Evolutionary conservation across 2,329 filamentous ascomycete species (phyloP).

Genomic region (Aspergillus cejpii): DNA sequence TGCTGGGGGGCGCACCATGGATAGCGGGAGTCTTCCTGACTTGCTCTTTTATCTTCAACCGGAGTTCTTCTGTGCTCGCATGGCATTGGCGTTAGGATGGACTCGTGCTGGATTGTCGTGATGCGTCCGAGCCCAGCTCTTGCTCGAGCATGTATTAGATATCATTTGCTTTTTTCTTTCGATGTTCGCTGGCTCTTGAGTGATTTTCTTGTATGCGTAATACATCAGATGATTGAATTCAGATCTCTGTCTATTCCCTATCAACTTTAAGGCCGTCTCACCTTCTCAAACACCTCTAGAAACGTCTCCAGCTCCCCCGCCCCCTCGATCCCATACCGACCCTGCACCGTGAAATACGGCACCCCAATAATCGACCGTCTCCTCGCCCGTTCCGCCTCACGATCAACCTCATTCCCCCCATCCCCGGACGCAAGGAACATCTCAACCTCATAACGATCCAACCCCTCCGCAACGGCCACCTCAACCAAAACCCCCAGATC

Average conservation of each 20-base stretch:
- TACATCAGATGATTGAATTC: too few species aligned
- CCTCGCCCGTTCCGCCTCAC: slow-evolving; percentile 49
- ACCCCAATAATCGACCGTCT: slow-evolving; percentile 58
- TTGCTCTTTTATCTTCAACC: background rate
- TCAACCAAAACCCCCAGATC: slow-evolving; percentile 47
- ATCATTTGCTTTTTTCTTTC: too few species aligned
- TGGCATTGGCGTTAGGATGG: slow-evolving; percentile 13
- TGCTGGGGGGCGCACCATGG: background rate
- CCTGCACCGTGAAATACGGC: slow-evolving; percentile 69
- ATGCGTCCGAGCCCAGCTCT: background rate
- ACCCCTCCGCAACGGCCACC: slow-evolving; percentile 50
- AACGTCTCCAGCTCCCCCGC: slow-evolving; percentile 66
- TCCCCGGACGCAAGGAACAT: slow-evolving; percentile 48
- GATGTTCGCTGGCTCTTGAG: too few species aligned
- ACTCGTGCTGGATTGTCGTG: background rate
- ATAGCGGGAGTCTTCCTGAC: background rate
- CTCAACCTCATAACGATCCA: slow-evolving; percentile 49
- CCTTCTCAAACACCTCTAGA: slow-evolving; percentile 56
- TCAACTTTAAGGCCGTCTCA: too few species aligned
- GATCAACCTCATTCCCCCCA: slow-evolving; percentile 51
- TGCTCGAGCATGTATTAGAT: too few species aligned
- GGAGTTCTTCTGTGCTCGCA: slow-evolving; percentile 12
- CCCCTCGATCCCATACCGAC: slow-evolving; percentile 59
- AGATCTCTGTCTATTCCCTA: too few species aligned
- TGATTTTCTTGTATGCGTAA: too few species aligned